Conservation (phyloP, 768 basidiomycete genomes). For the Macrolepiota fuliginosa region DNA sequence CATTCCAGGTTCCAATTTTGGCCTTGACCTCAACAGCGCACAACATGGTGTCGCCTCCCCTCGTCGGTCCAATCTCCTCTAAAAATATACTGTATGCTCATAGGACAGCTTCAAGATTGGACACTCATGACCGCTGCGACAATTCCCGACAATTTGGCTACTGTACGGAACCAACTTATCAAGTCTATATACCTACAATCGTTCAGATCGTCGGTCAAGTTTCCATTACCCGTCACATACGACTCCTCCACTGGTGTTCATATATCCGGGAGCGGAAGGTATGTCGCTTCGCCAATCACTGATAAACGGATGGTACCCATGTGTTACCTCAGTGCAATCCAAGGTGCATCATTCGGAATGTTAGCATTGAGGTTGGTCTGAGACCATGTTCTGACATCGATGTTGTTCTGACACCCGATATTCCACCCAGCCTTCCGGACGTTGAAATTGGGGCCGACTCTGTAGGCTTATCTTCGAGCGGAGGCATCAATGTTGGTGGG, state of each 20-base stretch:
- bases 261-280: conserved; percentile 14
- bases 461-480: neutral
- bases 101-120: conserved; percentile 35
- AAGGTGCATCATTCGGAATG: neutral
- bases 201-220: conserved; percentile 18
- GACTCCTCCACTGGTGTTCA: conserved; percentile 17
- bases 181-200: conserved; percentile 16
- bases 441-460: neutral
- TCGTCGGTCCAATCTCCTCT: neutral
- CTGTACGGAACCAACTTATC: conserved; percentile 38
- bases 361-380: conserved; percentile 24
- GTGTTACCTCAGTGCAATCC: conserved; percentile 11
- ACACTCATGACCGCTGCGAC: conserved; percentile 46
- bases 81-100: neutral
- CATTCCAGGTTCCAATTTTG: conserved; percentile 6
- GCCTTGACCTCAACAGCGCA: conserved; percentile 20
- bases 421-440: conserved; percentile 2
- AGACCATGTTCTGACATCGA: neutral
- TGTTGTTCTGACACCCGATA: neutral
- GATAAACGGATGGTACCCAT: conserved; percentile 26
- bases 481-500: neutral
- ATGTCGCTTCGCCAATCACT: neutral
- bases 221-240: conserved; percentile 25
- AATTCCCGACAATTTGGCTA: conserved; percentile 22
- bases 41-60: conserved; percentile 20